Evolutionary conservation across 768 basidiomycete species (phyloP), one percentile per base, ranked within the genome.

Genomic region (Hericium alpestre): DNA sequence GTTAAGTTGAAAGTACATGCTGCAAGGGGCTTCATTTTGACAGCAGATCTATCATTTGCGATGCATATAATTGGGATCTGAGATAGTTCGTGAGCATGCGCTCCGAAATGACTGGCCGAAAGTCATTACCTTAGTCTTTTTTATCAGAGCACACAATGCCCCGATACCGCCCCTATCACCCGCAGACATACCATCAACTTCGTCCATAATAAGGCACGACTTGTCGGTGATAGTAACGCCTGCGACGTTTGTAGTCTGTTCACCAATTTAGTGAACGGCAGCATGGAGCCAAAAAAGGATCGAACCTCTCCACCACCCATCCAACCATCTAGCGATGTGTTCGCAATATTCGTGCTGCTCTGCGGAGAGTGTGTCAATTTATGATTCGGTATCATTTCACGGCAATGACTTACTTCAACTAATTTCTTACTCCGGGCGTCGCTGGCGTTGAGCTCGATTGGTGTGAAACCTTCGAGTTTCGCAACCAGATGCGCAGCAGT

Each of bases 121-220:
- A 32, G 49, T 12, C 38, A 70, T 23, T 41, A 90, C 93, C 76
- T 87, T 91, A 20, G 88, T 87, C 76, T 95, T 97, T 73, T 87
- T 93, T 64, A 99, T 95, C 59, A 99, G 66, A 0, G 84, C 84
- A 57, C 92, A 92, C 63, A 99, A 68, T 6, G 96, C 96, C 22
- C 92, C 95, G 1, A 98, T 90, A 56, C 96, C 96, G 15, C 96
- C 96, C 48, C 96, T 79, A 70, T 99, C 96, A 16, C 96, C 96
- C 3, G 90, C 90, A 5, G 93, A 95, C 94, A 98, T 99, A 1
- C 96, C 96, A 62, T 99, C 96, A 2, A 98, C 95, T 68, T 99
- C 96, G 65, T 99, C 96, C 95, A 99, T 97, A 67, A 99, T 98
- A 48, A 99, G 74, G 61, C 93, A 91, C 0, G 88, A 81, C 67